phyloP scores from a whole-genome alignment of 2,329 filamentous ascomycete species.

The Penicillium sp. region DNA sequence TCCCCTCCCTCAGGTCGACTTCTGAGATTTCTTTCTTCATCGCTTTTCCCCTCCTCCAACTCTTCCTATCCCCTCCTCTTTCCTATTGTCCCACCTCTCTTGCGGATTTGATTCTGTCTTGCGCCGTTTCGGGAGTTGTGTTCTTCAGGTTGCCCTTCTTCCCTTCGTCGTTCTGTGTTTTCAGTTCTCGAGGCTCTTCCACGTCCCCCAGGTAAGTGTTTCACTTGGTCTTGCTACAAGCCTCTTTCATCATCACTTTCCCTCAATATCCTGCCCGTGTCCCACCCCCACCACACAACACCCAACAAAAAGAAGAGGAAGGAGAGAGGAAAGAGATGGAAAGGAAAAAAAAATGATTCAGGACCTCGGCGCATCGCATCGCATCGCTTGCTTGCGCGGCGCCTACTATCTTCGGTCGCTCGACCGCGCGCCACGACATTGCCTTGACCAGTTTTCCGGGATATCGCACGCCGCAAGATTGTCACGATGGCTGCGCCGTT shows the following conservation, averaged over 20 bases:
- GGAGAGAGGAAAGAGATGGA: too few species aligned
- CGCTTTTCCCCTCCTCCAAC: slow-evolving; percentile 21
- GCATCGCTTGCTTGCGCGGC: not conserved
- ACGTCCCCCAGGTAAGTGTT: slow-evolving; percentile 24
- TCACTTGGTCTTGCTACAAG: slow-evolving; percentile 4
- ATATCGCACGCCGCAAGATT: slow-evolving; percentile 1
- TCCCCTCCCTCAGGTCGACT: slow-evolving; percentile 8
- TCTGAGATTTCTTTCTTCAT: slow-evolving; percentile 29
- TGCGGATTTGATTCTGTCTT: slow-evolving; percentile 25
- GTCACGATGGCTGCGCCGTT: slow-evolving; percentile 2
- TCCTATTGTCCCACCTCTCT: slow-evolving; percentile 27
- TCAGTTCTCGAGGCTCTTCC: slow-evolving; percentile 20
- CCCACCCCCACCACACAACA: slow-evolving; percentile 4
- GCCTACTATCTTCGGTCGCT: not conserved
- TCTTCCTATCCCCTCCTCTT: slow-evolving; percentile 22
- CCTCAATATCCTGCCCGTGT: slow-evolving; percentile 2
- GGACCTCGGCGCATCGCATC: too few species aligned
- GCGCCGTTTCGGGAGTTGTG: slow-evolving; percentile 27
- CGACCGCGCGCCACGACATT: not conserved
- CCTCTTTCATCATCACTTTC: slow-evolving; percentile 19
- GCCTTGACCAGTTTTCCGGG: too few species aligned
- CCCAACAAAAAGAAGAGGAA: too few species aligned
- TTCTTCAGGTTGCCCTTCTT: slow-evolving; percentile 21
- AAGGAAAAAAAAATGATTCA: too few species aligned
- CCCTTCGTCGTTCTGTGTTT: slow-evolving; percentile 18